Conservation (phyloP, 2,329 filamentous ascomycete species). For the Aspergillus cejpii region DNA sequence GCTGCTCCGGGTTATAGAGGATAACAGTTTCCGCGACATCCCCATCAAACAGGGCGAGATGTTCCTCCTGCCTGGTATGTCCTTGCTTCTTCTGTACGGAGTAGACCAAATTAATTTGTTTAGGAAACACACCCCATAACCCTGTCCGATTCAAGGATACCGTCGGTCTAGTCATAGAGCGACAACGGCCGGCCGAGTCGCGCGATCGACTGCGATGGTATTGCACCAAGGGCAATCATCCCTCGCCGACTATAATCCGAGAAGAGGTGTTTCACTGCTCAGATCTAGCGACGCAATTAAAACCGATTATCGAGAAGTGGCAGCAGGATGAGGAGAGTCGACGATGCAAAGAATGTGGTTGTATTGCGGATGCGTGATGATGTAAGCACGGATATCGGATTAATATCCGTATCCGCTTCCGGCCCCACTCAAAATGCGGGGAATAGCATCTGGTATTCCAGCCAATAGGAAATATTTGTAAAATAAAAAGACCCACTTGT, state of each 20-base stretch:
- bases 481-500: no score
- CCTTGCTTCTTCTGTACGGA: no score
- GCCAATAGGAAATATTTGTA: neutral
- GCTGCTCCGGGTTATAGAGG: conserved; percentile 13
- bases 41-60: conserved; percentile 15
- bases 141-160: conserved; percentile 82
- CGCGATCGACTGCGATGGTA: conserved; percentile 81
- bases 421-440: neutral
- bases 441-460: neutral
- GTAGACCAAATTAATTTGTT: neutral
- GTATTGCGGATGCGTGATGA: conserved; percentile 9
- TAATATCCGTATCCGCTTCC: neutral
- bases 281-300: conserved; percentile 13
- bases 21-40: conserved; percentile 13
- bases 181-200: conserved; percentile 60
- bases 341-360: conserved; percentile 10
- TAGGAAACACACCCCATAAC: conserved; percentile 65
- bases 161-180: conserved; percentile 80
- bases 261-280: conserved; percentile 15
- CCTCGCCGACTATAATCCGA: conserved; percentile 9
- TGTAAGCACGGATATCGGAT: neutral
- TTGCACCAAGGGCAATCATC: conserved; percentile 16
- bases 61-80: conserved; percentile 14
- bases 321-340: conserved; percentile 10
- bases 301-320: conserved; percentile 13